phyloP scores from a whole-genome alignment of 176 grass and related monocot genomes.

The Carex scoparia region DNA sequence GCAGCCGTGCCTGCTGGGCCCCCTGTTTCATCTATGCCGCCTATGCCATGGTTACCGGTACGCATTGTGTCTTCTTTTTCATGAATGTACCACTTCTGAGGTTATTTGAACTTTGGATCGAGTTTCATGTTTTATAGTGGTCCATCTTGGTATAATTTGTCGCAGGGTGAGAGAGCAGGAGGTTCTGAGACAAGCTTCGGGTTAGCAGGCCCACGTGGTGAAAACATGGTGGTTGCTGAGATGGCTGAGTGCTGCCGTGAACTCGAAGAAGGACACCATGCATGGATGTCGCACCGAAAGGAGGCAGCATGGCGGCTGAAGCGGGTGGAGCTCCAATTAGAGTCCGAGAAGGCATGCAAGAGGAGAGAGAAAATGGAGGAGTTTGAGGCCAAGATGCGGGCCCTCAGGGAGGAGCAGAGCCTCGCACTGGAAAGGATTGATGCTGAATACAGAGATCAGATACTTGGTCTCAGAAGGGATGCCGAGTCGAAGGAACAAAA shows the following conservation, averaged over 20 bases:
- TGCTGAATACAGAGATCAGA: slow-evolving; percentile 68
- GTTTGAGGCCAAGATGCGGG: slow-evolving; percentile 69
- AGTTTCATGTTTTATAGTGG: neutral
- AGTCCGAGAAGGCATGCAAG: slow-evolving; percentile 60
- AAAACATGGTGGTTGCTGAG: slow-evolving; percentile 46
- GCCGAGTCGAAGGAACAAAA: slow-evolving; percentile 89
- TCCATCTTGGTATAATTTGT: neutral
- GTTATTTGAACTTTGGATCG: neutral
- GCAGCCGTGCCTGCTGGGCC: slow-evolving; percentile 19
- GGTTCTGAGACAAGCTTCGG: slow-evolving; percentile 16
- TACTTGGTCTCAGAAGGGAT: slow-evolving; percentile 58
- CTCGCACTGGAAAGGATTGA: slow-evolving; percentile 64
- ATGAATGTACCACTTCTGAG: neutral
- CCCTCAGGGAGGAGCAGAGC: slow-evolving; percentile 56
- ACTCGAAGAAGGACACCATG: slow-evolving; percentile 75
- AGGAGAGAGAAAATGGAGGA: slow-evolving; percentile 74
- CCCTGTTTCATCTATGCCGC: slow-evolving; percentile 25
- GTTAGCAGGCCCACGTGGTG: slow-evolving; percentile 17
- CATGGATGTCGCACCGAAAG: slow-evolving; percentile 75
- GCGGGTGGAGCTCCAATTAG: slow-evolving; percentile 86
- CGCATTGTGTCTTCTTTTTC: neutral
- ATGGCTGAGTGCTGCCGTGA: slow-evolving; percentile 66
- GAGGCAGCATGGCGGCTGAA: slow-evolving; percentile 84
- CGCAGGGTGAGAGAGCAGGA: slow-evolving; percentile 17
- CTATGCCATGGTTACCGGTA: slow-evolving; percentile 55